These are phyloP conservation scores for Closterium sp. DNA, from an alignment of 139 green algal genomes.

Conservation along the genomic window DNA sequence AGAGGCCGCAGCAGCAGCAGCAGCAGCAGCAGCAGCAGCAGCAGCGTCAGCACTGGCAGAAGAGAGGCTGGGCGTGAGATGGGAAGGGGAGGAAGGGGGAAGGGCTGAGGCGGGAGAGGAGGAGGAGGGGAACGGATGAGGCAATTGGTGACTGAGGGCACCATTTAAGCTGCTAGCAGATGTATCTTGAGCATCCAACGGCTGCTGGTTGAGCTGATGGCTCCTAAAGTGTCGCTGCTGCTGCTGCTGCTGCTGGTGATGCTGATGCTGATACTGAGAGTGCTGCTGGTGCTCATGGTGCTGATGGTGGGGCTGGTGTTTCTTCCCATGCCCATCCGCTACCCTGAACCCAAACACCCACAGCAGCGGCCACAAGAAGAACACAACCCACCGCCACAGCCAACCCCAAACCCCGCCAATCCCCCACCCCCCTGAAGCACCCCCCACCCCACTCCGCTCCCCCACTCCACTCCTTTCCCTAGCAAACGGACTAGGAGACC, in stretches of 20 bases:
- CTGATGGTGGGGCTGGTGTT: background rate
- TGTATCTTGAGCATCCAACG: background rate
- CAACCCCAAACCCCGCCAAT: background rate
- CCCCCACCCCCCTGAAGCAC: background rate
- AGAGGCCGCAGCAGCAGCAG: background rate
- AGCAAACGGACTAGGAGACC: no score
- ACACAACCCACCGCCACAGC: background rate
- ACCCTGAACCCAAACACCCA: background rate
- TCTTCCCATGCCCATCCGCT: background rate
- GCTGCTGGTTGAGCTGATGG: background rate
- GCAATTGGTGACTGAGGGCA: background rate
- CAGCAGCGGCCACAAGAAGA: background rate
- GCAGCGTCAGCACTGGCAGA: background rate
- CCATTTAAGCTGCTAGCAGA: background rate
- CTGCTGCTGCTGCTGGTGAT: background rate
- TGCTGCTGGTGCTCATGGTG: background rate
- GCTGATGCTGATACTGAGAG: no score
- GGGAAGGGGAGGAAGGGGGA: background rate
- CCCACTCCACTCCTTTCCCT: no score
- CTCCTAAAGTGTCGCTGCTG: background rate
- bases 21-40: background rate
- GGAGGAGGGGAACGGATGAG: background rate
- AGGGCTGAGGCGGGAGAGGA: no score
- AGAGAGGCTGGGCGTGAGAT: background rate
- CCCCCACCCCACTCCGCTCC: background rate